Conservation (phyloP, 495 filamentous ascomycete genomes). For the Saxophila tyrrhenica region DNA sequence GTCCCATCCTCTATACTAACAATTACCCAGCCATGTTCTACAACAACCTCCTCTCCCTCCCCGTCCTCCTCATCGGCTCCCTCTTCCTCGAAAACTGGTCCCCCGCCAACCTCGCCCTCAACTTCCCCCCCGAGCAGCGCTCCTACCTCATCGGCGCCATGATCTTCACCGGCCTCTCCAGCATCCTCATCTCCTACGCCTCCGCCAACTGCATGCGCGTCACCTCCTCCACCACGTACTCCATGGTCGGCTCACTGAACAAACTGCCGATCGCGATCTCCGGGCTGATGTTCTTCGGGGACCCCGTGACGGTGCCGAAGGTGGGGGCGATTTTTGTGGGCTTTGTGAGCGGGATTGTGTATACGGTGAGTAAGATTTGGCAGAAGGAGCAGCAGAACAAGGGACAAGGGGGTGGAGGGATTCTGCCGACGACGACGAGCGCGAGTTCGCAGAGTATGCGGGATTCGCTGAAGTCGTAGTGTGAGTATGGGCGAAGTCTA, state of each 20-base stretch:
- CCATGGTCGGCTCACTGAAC: slow-evolving; percentile 96
- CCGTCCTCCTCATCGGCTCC: slow-evolving; percentile 74
- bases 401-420: neutral
- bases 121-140: slow-evolving; percentile 72
- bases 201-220: slow-evolving; percentile 97
- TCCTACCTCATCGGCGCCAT: slow-evolving; percentile 69
- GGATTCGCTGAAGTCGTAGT: slow-evolving; percentile 50
- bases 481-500: neutral
- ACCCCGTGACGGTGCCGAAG: slow-evolving; percentile 82
- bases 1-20: slow-evolving; percentile 25
- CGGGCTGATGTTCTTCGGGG: slow-evolving; percentile 89
- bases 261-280: slow-evolving; percentile 90
- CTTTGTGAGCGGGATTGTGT: slow-evolving; percentile 86
- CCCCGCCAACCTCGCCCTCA: slow-evolving; percentile 63
- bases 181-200: slow-evolving; percentile 97
- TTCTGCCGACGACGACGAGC: slow-evolving; percentile 57
- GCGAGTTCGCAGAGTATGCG: slow-evolving; percentile 85
- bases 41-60: slow-evolving; percentile 97
- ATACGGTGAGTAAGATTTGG: slow-evolving; percentile 81
- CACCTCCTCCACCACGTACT: slow-evolving; percentile 92
- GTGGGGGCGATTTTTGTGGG: slow-evolving; percentile 82
- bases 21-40: slow-evolving; percentile 82
- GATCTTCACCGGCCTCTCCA: slow-evolving; percentile 84
- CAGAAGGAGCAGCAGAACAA: slow-evolving; percentile 41
- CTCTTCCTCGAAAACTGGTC: slow-evolving; percentile 89